Percentiles rank a stretch among this genome's conserved stretches.
phyloP scores from a whole-genome alignment of 805 yeast genomes.

The Priceomyces medius region DNA sequence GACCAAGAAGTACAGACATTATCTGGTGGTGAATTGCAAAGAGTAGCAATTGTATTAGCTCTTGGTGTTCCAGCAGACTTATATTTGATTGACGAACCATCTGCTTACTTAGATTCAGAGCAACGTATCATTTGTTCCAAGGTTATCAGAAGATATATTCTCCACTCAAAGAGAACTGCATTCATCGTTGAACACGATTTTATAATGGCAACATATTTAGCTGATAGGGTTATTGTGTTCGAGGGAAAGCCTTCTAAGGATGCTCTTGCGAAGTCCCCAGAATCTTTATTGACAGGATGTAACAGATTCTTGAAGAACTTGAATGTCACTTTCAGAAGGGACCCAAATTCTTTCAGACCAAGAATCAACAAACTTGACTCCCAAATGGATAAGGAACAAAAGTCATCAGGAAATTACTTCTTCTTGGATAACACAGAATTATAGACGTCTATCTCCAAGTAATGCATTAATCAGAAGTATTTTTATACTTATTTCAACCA shows the following conservation, averaged over 20 bases:
- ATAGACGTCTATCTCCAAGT: slow-evolving; percentile 15
- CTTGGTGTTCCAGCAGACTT: slow-evolving; percentile 95
- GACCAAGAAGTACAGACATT: slow-evolving; percentile 97
- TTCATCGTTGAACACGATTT: slow-evolving; percentile 99
- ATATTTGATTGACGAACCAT: slow-evolving; percentile 96
- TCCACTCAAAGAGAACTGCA: slow-evolving; percentile 98
- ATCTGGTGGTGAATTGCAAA: slow-evolving; percentile 99
- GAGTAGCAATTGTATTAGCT: slow-evolving; percentile 96
- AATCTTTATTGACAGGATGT: slow-evolving; percentile 94
- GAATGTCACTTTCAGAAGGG: slow-evolving; percentile 98
- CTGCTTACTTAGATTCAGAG: slow-evolving; percentile 98
- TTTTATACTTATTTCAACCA: slow-evolving; percentile 1
- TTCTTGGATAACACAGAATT: slow-evolving; percentile 72
- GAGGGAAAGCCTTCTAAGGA: slow-evolving; percentile 91
- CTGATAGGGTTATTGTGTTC: slow-evolving; percentile 97
- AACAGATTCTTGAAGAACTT: slow-evolving; percentile 94
- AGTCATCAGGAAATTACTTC: slow-evolving; percentile 88
- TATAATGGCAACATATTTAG: slow-evolving; percentile 99
- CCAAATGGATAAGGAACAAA: slow-evolving; percentile 99
- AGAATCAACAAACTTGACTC: slow-evolving; percentile 97
- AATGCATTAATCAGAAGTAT: slow-evolving; percentile 2
- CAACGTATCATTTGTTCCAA: slow-evolving; percentile 99
- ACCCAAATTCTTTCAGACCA: slow-evolving; percentile 97
- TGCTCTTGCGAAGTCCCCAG: slow-evolving; percentile 86
- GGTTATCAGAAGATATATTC: slow-evolving; percentile 93